A percentile compares a stretch with the other conserved stretches of the same genome.
Conservation (phyloP, 2,329 filamentous ascomycete species). For the Aspergillus ustus region DNA sequence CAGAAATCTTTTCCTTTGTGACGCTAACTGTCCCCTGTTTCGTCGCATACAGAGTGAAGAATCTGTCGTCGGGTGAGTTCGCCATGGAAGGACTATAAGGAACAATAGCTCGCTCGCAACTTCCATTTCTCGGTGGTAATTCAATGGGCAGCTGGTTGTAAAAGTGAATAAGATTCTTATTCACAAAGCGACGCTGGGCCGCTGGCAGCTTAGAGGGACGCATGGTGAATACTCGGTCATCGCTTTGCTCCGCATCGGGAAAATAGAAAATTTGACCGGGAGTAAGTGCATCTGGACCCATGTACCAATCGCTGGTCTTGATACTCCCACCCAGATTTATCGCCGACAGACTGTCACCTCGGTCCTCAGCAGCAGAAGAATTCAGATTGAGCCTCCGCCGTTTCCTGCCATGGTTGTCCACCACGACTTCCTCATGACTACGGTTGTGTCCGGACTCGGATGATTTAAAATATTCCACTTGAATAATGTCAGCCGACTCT, state of each 20-base stretch:
- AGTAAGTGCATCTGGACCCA: constrained; percentile 43
- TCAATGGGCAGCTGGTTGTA: constrained; percentile 31
- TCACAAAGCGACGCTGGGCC: constrained; percentile 38
- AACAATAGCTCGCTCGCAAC: constrained; percentile 31
- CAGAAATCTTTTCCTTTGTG: constrained; percentile 31
- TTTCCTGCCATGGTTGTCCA: constrained; percentile 36
- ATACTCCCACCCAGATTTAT: background rate
- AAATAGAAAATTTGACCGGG: constrained; percentile 51
- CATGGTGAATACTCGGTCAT: constrained; percentile 33
- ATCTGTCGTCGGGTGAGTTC: constrained; percentile 19
- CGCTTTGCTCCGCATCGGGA: constrained; percentile 30
- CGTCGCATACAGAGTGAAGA: constrained; percentile 38
- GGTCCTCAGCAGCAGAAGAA: constrained; percentile 5
- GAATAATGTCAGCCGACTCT: background rate
- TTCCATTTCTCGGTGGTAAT: constrained; percentile 25
- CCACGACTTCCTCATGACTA: constrained; percentile 27
- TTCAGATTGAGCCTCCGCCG: constrained; percentile 34
- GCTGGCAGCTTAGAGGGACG: constrained; percentile 27
- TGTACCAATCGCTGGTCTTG: constrained; percentile 36
- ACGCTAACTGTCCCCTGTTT: constrained; percentile 29
- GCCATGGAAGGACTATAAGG: constrained; percentile 31
- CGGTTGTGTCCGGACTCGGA: constrained; percentile 15
- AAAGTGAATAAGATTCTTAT: constrained; percentile 33
- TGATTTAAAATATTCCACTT: background rate
- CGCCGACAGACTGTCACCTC: background rate